Evolutionary conservation across 306 rosid genomes (phyloP).

Genomic region (Begonia masoniana): DNA sequence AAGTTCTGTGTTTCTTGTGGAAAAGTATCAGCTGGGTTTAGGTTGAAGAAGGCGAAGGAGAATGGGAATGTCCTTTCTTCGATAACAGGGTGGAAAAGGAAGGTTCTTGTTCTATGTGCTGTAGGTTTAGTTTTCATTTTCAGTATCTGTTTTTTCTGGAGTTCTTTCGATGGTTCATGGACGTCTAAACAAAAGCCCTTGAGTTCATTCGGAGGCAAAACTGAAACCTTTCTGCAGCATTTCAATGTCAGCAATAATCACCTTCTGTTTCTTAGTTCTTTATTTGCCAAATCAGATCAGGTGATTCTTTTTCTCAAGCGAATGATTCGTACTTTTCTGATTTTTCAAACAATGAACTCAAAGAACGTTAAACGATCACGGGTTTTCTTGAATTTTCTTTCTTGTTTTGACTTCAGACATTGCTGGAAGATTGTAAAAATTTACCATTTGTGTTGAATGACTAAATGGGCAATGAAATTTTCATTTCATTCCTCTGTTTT

Average conservation of each 20-base stretch:
- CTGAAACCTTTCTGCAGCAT: conserved; percentile 42
- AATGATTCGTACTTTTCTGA: no score
- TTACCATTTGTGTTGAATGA: neutral
- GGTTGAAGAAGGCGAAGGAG: conserved; percentile 49
- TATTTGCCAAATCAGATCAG: conserved; percentile 74
- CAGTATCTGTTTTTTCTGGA: conserved; percentile 30
- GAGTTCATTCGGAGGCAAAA: conserved; percentile 30
- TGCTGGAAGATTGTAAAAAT: no score
- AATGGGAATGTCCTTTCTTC: conserved; percentile 29
- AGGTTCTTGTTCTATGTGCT: conserved; percentile 30
- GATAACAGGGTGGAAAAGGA: conserved; percentile 25
- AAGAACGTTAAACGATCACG: no score
- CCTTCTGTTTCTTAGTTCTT: conserved; percentile 45
- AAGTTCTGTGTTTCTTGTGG: conserved; percentile 49
- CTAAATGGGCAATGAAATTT: neutral
- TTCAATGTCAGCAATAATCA: conserved; percentile 58
- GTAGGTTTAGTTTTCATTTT: conserved; percentile 29
- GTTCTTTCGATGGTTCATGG: conserved; percentile 22
- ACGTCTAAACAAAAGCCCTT: conserved; percentile 22
- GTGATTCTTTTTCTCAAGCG: conserved; percentile 14
- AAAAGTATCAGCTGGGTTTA: conserved; percentile 29
- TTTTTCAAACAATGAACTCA: no score
- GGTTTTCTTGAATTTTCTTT: neutral
- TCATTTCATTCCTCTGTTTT: neutral
- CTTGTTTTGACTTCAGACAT: neutral